Evolutionary conservation across 2,329 filamentous ascomycete genomes (phyloP), one percentile per base, ranked within the genome.

Genomic region (Aspergillus novofumigatus): DNA sequence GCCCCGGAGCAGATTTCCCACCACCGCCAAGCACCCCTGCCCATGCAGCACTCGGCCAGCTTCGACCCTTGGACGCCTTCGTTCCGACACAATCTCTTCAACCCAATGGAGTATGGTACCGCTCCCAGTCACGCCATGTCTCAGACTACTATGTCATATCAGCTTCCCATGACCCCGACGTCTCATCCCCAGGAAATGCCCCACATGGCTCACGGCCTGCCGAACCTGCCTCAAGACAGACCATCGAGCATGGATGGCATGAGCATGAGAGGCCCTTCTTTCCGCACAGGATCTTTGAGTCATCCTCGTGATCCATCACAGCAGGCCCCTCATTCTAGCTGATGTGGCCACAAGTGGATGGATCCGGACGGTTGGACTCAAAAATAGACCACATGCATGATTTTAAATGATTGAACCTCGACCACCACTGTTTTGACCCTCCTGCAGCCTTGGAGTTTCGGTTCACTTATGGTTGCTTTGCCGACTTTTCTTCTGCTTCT

Each of bases 21-120:
- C 29, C 64, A 66, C 17, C 68, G 66, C 32, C 45, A 55, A 29
- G 55, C 58, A 21, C 38, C 63, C 10, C 58, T 66, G 23, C 54
- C 61, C n/a, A 65, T 67, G 60, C 62, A 63, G 23, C 59, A 62
- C 3, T 53, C 63, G 3, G 21, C 60, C 11, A 59, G 58, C 26
- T 72, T 67, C 49, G 62, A 72, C 10, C 32, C 63, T 9, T 75
- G 72, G 72, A 59, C 64, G 7, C 65, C 71, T 0, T 58, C 67
- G 4, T 74, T 72, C 59, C 67, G 72, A n/a, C 68, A 67, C 23
- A 66, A 67, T 29, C 60, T 73, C 44, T 75, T 72, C 64, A 63
- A 62, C 20, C 59, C 71, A 0, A 63, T 73, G 6, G 70, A 72
- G 10, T 75, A 71, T 56, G 58, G 54, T 8, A 41, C 63, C 2